phyloP scores from a whole-genome alignment of 768 basidiomycete genomes.

The Leucosporidium yakuticum region DNA sequence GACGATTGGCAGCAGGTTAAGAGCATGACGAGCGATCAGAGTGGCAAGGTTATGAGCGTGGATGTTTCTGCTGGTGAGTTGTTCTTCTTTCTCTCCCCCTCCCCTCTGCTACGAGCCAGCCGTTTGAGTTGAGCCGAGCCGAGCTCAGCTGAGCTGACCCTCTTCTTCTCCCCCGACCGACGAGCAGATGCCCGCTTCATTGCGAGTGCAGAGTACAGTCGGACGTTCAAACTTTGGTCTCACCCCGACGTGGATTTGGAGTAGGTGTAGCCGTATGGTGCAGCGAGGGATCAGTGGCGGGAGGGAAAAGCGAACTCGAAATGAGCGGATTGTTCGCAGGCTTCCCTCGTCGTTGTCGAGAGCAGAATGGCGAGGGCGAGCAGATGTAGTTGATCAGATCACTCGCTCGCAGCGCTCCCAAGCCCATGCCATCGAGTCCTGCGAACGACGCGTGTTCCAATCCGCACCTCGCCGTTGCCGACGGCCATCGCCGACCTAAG shows the following conservation, averaged over 20 bases:
- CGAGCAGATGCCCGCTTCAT: slow-evolving; percentile 31
- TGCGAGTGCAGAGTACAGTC: slow-evolving; percentile 23
- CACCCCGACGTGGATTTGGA: slow-evolving; percentile 19
- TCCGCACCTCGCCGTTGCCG: too few species aligned
- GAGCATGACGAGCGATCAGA: slow-evolving; percentile 78
- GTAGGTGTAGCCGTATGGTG: too few species aligned
- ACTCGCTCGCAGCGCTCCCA: too few species aligned
- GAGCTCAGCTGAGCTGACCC: neutral
- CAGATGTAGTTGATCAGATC: too few species aligned
- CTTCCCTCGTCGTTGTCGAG: too few species aligned
- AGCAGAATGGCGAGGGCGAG: too few species aligned
- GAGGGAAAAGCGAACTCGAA: too few species aligned
- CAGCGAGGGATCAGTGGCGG: too few species aligned
- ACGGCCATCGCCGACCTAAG: too few species aligned
- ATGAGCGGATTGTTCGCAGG: too few species aligned
- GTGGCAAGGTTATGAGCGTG: slow-evolving; percentile 97
- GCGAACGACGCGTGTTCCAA: too few species aligned
- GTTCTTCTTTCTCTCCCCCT: neutral
- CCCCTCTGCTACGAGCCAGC: neutral
- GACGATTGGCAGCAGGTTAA: slow-evolving; percentile 94
- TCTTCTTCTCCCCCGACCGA: neutral
- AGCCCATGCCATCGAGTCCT: too few species aligned
- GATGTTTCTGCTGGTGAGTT: slow-evolving; percentile 63
- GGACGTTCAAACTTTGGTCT: slow-evolving; percentile 25
- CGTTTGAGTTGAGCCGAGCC: neutral